Conservation (phyloP, 2,329 filamentous ascomycete species). For the Aspergillus pseudoglaucus region DNA sequence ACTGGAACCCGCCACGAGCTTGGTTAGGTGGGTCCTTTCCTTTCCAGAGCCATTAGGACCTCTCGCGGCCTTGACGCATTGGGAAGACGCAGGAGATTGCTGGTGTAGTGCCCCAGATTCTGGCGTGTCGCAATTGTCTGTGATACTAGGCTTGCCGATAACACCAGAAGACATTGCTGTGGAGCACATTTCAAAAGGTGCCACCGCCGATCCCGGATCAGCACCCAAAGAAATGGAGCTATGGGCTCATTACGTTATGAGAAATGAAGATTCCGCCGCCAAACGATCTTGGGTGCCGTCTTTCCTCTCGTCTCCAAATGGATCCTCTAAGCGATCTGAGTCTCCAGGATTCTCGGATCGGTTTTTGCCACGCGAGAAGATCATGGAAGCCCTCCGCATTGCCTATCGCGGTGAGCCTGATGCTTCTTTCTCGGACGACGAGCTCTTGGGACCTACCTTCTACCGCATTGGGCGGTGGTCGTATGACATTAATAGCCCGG, state of each 20-base stretch:
- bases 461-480: slow-evolving; percentile 35
- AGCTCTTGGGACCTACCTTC: slow-evolving; percentile 28
- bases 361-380: slow-evolving; percentile 21
- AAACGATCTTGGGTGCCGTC: not conserved
- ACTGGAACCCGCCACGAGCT: not conserved
- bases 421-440: slow-evolving; percentile 29
- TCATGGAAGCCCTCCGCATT: slow-evolving; percentile 26
- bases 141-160: slow-evolving; percentile 41
- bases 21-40: not conserved
- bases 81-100: slow-evolving; percentile 77
- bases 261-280: slow-evolving; percentile 6
- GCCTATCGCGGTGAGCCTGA: slow-evolving; percentile 25
- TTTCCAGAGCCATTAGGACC: slow-evolving; percentile 32
- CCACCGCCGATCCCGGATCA: slow-evolving; percentile 54
- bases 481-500: slow-evolving; percentile 30
- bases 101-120: slow-evolving; percentile 64
- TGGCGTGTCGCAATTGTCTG: slow-evolving; percentile 36
- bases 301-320: not conserved
- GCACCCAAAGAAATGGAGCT: slow-evolving; percentile 65
- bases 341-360: slow-evolving; percentile 4
- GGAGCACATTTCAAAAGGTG: slow-evolving; percentile 61
- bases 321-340: not conserved
- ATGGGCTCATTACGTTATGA: slow-evolving; percentile 55
- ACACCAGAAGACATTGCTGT: slow-evolving; percentile 64
- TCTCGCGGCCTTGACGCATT: slow-evolving; percentile 56